These are phyloP conservation scores for Williopsis jadinii DNA, from an alignment of 1,139 yeast species.

Conservation along the genomic window DNA sequence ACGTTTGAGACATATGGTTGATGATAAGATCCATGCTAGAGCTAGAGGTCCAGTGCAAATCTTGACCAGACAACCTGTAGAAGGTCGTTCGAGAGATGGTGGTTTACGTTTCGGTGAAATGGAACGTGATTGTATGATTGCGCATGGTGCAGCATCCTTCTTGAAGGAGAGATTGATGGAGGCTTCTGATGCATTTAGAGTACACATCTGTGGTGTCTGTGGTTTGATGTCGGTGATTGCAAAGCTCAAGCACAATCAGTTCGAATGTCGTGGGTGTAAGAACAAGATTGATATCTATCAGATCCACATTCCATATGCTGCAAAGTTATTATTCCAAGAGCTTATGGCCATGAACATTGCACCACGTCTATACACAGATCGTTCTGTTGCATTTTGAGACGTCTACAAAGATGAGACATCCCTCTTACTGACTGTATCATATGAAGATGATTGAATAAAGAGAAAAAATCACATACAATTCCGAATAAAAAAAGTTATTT, in stretches of 20 bases:
- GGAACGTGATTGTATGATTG: conserved; percentile 99
- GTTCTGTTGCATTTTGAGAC: conserved; percentile 24
- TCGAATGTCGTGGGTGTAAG: conserved; percentile 97
- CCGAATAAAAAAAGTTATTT: too few species aligned
- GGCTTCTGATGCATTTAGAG: conserved; percentile 97
- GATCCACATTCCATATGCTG: conserved; percentile 96
- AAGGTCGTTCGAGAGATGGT: conserved; percentile 99
- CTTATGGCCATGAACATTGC: conserved; percentile 98
- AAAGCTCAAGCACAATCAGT: conserved; percentile 91
- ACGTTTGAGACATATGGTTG: conserved; percentile 98
- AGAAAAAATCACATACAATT: background rate
- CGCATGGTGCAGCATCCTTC: conserved; percentile 98
- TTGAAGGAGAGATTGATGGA: conserved; percentile 97
- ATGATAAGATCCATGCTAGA: conserved; percentile 98
- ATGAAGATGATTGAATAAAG: background rate
- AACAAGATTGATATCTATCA: conserved; percentile 97
- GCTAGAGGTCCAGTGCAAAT: conserved; percentile 99
- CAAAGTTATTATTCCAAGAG: conserved; percentile 93
- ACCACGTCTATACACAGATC: conserved; percentile 75
- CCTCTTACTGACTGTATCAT: background rate
- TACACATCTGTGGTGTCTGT: conserved; percentile 96
- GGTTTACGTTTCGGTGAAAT: conserved; percentile 99
- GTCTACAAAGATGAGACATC: background rate
- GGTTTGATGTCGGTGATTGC: conserved; percentile 98
- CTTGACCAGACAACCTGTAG: conserved; percentile 97